These are phyloP conservation scores for Aspergillaceae sp. DNA, from an alignment of 2,329 filamentous ascomycete genomes.

Conservation along the genomic window DNA sequence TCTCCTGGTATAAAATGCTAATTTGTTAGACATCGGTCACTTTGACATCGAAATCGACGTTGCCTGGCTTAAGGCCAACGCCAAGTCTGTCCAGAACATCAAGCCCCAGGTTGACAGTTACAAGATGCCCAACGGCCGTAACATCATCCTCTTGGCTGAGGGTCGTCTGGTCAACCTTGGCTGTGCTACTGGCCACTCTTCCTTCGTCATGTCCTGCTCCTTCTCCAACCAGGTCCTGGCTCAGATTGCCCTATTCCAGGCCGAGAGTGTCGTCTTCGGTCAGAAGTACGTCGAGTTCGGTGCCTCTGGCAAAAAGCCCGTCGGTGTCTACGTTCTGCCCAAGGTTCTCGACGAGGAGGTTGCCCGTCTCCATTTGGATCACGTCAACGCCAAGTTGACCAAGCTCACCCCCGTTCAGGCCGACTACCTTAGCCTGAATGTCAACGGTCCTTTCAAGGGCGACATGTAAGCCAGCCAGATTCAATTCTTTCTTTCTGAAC, in stretches of 20 bases:
- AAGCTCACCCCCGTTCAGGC: constrained; percentile 77
- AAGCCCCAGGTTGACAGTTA: constrained; percentile 99
- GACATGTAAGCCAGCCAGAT: constrained; percentile 47
- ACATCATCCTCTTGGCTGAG: constrained; percentile 98
- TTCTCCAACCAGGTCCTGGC: constrained; percentile 99
- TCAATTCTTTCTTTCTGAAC: too few species aligned
- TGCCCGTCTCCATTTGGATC: constrained; percentile 81
- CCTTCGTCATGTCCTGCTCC: constrained; percentile 99
- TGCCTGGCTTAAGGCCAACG: constrained; percentile 97
- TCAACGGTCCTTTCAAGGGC: constrained; percentile 90
- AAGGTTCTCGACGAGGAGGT: constrained; percentile 99
- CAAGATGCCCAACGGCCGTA: constrained; percentile 83
- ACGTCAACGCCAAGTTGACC: constrained; percentile 91
- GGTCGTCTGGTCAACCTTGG: constrained; percentile 98
- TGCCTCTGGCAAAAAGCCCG: constrained; percentile 78
- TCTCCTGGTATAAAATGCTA: neutral
- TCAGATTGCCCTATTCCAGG: constrained; percentile 98
- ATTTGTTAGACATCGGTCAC: constrained; percentile 78
- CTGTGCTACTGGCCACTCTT: constrained; percentile 97
- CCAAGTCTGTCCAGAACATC: constrained; percentile 90
- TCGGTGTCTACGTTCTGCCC: constrained; percentile 92
- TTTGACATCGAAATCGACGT: constrained; percentile 99
- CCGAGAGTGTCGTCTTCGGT: constrained; percentile 73
- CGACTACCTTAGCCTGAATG: constrained; percentile 82
- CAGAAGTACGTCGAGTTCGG: constrained; percentile 95